phyloP scores from a whole-genome alignment of 768 basidiomycete species.

The Grammothele lineata region DNA sequence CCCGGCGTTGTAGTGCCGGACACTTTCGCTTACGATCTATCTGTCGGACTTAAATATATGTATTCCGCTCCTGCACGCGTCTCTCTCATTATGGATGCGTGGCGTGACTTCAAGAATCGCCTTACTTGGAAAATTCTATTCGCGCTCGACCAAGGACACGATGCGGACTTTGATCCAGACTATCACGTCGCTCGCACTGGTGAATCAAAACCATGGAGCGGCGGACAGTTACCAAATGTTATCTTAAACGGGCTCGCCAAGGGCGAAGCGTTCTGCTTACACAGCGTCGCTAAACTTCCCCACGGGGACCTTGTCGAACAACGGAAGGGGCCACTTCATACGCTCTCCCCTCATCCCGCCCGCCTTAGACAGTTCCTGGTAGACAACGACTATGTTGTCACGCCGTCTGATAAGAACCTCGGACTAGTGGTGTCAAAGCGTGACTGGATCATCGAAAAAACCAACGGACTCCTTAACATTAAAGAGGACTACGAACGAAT shows the following conservation, averaged over 20 bases:
- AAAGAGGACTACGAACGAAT: not conserved
- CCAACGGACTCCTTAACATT: not conserved
- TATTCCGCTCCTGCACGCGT: not conserved
- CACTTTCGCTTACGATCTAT: not conserved
- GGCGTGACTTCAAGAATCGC: not conserved
- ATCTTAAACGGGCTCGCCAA: not conserved
- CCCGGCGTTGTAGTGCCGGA: not conserved
- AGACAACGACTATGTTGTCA: not conserved
- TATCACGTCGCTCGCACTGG: not conserved
- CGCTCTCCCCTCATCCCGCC: not conserved
- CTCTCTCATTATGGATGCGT: not conserved
- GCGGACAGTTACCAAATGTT: not conserved
- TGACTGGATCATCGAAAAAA: not conserved
- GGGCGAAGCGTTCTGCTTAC: not conserved
- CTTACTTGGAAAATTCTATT: not conserved
- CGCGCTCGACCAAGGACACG: not conserved
- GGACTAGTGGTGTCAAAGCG: slow-evolving; percentile 1
- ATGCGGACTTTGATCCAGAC: slow-evolving; percentile 2
- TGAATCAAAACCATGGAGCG: too few species aligned
- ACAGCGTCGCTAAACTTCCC: not conserved
- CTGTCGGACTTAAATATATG: slow-evolving; percentile 2
- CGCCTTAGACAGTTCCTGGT: not conserved
- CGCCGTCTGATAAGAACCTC: not conserved
- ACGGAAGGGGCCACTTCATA: not conserved
- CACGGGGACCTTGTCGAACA: not conserved